Base-by-base conservation (phyloP, 2,329 filamentous ascomycete species). In the Ceratocystis papillata region DNA sequence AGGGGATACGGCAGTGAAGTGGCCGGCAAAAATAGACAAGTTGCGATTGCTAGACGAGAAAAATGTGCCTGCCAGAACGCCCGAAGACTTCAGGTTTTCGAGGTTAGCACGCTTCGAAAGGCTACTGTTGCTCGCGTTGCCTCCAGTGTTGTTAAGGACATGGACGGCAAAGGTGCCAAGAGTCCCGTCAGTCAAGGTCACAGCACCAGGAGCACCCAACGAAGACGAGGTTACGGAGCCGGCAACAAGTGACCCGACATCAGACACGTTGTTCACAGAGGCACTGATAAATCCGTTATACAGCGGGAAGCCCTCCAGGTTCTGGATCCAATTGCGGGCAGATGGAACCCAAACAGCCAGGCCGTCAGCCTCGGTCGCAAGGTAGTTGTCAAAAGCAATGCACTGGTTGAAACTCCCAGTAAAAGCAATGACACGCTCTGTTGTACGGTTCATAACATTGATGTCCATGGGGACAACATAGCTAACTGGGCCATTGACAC, bases 301-400 rank as follows among this genome's bases (percentile, higher is more conserved):
- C 5, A 83, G 79, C 65, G 89, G 85, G 6, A 82, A 77, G 5
- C 83, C 78, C 45, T 85, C 75, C 20, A 96, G 77, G 70, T 95
- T 94, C 72, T 90, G 85, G 17, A 99, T 79, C 94, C 94, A 99
- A 73, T 94, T 94, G 67, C 80, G 81, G 69, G 82, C 80, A 2
- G 91, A 95, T 2, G 89, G 89, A 6, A 97, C 87, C 94, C 94
- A 99, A 46, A 97, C 80, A 15, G 90, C 93, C 72, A 99, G 90
- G 1, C 92, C 91, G 63, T 84, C 76, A 0, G 86, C 88, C 7
- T 81, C 72, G 33, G 86, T 80, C 8, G 84, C 81, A 5, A 80
- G 74, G 70, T 86, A 86, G 69, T 79, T 79, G 45, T 78, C 84
- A 70, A 90, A 93, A 0, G 81, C 82, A 33, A 87, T 81, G 68